Base-by-base conservation (phyloP, 148 eudicot genomes). In the Drosera capensis region DNA sequence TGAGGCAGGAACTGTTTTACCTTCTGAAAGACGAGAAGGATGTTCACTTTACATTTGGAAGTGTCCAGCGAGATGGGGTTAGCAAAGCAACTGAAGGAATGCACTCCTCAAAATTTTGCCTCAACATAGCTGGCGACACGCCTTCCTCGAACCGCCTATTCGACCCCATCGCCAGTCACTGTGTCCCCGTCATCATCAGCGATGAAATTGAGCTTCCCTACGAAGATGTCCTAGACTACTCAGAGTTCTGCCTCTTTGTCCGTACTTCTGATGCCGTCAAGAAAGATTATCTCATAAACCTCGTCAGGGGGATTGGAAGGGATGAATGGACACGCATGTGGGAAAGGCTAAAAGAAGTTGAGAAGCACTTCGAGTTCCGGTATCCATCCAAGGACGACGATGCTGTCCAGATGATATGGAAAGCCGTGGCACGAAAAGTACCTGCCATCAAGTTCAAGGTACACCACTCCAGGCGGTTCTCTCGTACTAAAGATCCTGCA, bases 121-220 rank as follows among this genome's bases (percentile, higher is more conserved):
- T 90, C 65, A 80, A 84, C 69, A 80, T 90, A 67, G 97, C 97
- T 0, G 97, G 97, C 3, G 97, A 84, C 60, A 90, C 97, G 18
- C 97, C 97, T 3, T 84, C 97, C 13, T 90, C 97, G 15, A 90
- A 80, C 49, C 93, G 97, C 34, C 79, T 90, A 5, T 90, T 90
- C 40, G 97, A 90, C 41, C 92, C 97, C 38, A 84, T 90, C 36
- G 93, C 79, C 19, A 80, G 93, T 71, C 97, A 90, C 41, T 90
- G 95, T 40, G 95, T 84, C 46, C 97, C 97, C 0, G 92, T 90
- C 25, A 80, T 90, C 25, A 78, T 90, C 43, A 90, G 97, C 17
- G 95, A 90, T 31, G 82, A 73, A 20, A 84, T 90, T 14, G 97
- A 90, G 67, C 95, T 90, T 49, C 97, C 97, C 3, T 84, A 54